Base-by-base conservation (phyloP, 768 basidiomycete genomes). In the Suillus americanus region DNA sequence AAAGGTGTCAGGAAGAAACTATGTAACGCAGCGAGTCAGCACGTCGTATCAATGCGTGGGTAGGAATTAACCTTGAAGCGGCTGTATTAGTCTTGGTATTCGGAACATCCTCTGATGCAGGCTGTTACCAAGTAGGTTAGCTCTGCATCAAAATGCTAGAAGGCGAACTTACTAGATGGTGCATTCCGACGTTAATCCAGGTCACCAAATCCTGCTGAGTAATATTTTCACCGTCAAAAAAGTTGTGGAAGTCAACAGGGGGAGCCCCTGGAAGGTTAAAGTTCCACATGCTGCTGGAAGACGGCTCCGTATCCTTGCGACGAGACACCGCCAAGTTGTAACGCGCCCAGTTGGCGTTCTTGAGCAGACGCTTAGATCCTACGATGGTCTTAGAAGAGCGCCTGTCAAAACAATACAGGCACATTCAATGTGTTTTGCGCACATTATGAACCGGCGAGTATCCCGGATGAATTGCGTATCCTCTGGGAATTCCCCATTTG, bases 161-260 rank as follows among this genome's bases (percentile, higher is more conserved):
- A 64, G 20, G 33, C 16, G 3, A 18, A 65, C 78, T 46, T 65
- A 84, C 84, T 53, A 89, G 75, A 68, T 89, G 88, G 71, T 90
- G 88, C 77, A 81, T 89, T 20, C 88, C 89, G 40, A 89, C 67
- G 67, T 89, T 88, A 62, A 89, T 70, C 86, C 88, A 90, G 16
- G 83, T 82, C 3, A 89, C 88, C 18, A 90, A 72, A 71, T 90
- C 89, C 68, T 86, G 79, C 68, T 89, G 87, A 1, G 81, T 83
- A 56, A 90, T 79, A 62, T 81, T 84, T 74, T 90, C 88, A 4
- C 83, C 84, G 66, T 89, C 80, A 72, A 88, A 89, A 75, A 87
- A 88, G 43, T 81, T 79, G 75, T 86, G 82, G 71, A 87, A 88
- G 70, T 87, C 79, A 57, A 88, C 83, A 18, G 81, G 74, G 2